Evolutionary conservation across 2,329 filamentous ascomycete species (phyloP).

Genomic region (Ophiognomonia clavigignenti-juglandacearum): DNA sequence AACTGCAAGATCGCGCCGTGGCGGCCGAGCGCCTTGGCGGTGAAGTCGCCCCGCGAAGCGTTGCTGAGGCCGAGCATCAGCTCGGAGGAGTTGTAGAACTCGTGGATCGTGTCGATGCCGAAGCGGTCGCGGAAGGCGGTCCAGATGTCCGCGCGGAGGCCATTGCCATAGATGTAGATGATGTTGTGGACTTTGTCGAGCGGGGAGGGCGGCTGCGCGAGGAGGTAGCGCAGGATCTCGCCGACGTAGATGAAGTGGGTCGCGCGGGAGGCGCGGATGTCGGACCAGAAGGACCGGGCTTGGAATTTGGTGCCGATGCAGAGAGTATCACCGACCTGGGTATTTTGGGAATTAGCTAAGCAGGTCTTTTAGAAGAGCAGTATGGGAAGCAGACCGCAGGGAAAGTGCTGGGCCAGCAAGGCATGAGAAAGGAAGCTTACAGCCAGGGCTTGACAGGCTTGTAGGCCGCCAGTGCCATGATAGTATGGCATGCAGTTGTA

Average conservation of each 20-base stretch:
- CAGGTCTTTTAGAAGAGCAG: not conserved
- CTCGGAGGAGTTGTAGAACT: conserved; percentile 78
- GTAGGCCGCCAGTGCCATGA: conserved; percentile 67
- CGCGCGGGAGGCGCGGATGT: conserved; percentile 61
- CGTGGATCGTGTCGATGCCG: conserved; percentile 55
- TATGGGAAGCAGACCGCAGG: too few relatives aligned
- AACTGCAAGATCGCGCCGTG: conserved; percentile 59
- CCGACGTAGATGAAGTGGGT: conserved; percentile 75
- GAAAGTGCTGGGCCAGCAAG: too few relatives aligned
- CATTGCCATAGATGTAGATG: conserved; percentile 60
- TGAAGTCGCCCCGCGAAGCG: conserved; percentile 55
- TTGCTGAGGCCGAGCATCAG: conserved; percentile 62
- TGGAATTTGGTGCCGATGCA: conserved; percentile 66
- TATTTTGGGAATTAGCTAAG: not conserved
- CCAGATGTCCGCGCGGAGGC: conserved; percentile 66
- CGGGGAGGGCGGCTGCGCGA: conserved; percentile 60
- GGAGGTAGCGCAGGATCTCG: conserved; percentile 69
- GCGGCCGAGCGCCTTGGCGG: conserved; percentile 62
- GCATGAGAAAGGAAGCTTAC: conserved; percentile 27
- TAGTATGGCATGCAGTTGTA: conserved; percentile 76
- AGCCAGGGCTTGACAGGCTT: conserved; percentile 49
- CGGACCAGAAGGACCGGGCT: conserved; percentile 65
- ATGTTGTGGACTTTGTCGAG: conserved; percentile 56
- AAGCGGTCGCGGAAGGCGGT: conserved; percentile 59
- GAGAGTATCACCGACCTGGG: conserved; percentile 42